Percentiles rank a stretch among this genome's conserved stretches.
phyloP scores from a whole-genome alignment of 1,284 basidiomycete species.

The Cryptococcus wingfieldii region DNA sequence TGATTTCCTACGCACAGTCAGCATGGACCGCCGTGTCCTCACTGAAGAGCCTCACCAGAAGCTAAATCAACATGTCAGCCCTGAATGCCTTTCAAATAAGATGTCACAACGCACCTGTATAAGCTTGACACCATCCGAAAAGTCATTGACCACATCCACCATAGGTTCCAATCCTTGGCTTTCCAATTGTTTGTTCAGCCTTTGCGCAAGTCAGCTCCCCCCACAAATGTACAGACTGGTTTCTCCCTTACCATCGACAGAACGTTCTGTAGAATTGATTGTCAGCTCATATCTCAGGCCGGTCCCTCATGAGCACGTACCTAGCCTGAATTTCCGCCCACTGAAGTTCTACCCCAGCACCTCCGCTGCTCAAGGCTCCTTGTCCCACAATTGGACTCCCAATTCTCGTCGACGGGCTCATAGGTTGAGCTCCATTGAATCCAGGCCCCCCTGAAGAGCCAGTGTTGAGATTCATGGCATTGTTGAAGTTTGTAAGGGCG shows the following conservation, averaged over 20 bases:
- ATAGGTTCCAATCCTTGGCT: conserved; percentile 80
- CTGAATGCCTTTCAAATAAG: background rate
- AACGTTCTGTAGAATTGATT: conserved; percentile 31
- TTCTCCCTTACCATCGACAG: conserved; percentile 41
- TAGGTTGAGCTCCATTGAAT: background rate
- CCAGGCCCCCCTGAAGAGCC: background rate
- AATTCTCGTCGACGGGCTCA: conserved; percentile 3
- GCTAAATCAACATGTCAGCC: conserved; percentile 7
- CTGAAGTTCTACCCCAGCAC: conserved; percentile 55
- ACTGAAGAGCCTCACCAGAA: conserved; percentile 14
- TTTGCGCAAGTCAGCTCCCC: conserved; percentile 17
- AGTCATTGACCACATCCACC: conserved; percentile 80
- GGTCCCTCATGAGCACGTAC: conserved; percentile 10
- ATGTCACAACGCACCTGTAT: conserved; percentile 57
- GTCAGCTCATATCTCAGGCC: background rate
- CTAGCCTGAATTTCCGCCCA: conserved; percentile 62
- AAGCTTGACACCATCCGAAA: conserved; percentile 89
- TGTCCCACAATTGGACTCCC: conserved; percentile 4
- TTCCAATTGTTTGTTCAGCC: conserved; percentile 95
- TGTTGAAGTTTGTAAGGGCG: conserved; percentile 4
- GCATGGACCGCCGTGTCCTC: background rate
- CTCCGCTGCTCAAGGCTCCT: conserved; percentile 29
- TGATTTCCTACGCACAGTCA: conserved; percentile 66
- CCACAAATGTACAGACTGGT: background rate
- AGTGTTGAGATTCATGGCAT: background rate